These are phyloP conservation scores for Penicillium crystallinum DNA, from an alignment of 495 filamentous ascomycete genomes.

Conservation along the genomic window DNA sequence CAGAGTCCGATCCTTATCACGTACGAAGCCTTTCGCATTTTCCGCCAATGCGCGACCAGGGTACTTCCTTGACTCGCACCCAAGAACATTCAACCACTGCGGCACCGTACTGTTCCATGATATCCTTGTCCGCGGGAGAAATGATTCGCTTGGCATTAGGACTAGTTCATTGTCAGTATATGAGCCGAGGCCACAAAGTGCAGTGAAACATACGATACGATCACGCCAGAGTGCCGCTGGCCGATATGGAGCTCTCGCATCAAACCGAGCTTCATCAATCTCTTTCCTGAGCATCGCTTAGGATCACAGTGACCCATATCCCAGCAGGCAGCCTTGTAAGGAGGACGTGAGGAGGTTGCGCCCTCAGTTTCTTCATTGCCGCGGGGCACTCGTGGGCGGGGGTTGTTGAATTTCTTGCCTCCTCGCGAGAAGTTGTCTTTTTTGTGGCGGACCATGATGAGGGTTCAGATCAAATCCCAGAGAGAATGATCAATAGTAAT, in stretches of 20 bases:
- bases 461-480: not conserved
- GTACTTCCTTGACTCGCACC: constrained; percentile 87
- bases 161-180: constrained; percentile 31
- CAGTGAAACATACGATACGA: constrained; percentile 62
- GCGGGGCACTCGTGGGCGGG: constrained; percentile 44
- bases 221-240: constrained; percentile 82
- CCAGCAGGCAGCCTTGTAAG: constrained; percentile 94
- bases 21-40: constrained; percentile 77
- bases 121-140: constrained; percentile 71
- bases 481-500: not conserved
- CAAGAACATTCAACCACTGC: constrained; percentile 97
- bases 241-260: constrained; percentile 93
- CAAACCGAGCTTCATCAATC: constrained; percentile 80
- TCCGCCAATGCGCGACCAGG: constrained; percentile 88
- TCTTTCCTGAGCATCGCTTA: constrained; percentile 93
- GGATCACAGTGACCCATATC: constrained; percentile 96
- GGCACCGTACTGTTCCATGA: constrained; percentile 83
- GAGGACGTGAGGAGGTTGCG: constrained; percentile 42
- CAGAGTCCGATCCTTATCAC: constrained; percentile 13
- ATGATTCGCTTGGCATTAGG: constrained; percentile 85
- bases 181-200: not conserved
- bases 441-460: constrained; percentile 82
- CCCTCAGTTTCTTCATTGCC: constrained; percentile 30
- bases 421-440: constrained; percentile 77
- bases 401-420: constrained; percentile 58